Evolutionary conservation across 208 protist species (phyloP).

Genomic region (Tetramitus jugosus): DNA sequence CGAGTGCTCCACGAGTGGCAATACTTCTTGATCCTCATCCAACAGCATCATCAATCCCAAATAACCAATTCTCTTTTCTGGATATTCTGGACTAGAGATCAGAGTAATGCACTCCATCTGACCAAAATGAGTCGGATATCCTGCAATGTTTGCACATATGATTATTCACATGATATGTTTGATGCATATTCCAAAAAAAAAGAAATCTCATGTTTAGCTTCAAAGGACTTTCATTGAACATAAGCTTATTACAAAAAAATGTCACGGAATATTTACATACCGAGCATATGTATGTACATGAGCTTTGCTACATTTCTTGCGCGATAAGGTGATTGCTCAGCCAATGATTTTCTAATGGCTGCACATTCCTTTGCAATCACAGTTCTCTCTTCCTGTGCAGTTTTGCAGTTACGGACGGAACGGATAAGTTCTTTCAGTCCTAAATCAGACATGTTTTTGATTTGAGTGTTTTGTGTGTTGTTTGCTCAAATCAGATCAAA

Average conservation of each 20-base stretch:
- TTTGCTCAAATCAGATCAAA: too few relatives aligned
- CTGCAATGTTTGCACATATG: too few relatives aligned
- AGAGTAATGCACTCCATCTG: slow-evolving; percentile 85
- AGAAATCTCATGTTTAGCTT: background rate
- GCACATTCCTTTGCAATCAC: slow-evolving; percentile 91
- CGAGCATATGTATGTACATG: slow-evolving; percentile 87
- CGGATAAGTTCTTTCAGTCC: slow-evolving; percentile 91
- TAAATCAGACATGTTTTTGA: slow-evolving; percentile 39
- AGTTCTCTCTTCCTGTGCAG: slow-evolving; percentile 86
- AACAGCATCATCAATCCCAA: slow-evolving; percentile 74
- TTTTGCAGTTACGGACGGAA: slow-evolving; percentile 87
- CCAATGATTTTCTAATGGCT: slow-evolving; percentile 78
- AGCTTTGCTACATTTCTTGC: slow-evolving; percentile 94
- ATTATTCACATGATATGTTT: too few relatives aligned
- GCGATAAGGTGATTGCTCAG: slow-evolving; percentile 75
- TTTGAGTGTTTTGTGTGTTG: background rate
- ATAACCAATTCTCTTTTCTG: slow-evolving; percentile 83
- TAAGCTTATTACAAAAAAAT: slow-evolving; percentile 39
- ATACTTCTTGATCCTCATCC: slow-evolving; percentile 76
- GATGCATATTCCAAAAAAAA: background rate
- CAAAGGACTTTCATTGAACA: background rate
- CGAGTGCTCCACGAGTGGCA: slow-evolving; percentile 70
- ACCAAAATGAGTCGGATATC: slow-evolving; percentile 76
- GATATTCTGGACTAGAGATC: slow-evolving; percentile 62
- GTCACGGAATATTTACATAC: too few relatives aligned